Conservation (phyloP, 2,329 filamentous ascomycete species). For the Cytospora paraplurivora region DNA sequence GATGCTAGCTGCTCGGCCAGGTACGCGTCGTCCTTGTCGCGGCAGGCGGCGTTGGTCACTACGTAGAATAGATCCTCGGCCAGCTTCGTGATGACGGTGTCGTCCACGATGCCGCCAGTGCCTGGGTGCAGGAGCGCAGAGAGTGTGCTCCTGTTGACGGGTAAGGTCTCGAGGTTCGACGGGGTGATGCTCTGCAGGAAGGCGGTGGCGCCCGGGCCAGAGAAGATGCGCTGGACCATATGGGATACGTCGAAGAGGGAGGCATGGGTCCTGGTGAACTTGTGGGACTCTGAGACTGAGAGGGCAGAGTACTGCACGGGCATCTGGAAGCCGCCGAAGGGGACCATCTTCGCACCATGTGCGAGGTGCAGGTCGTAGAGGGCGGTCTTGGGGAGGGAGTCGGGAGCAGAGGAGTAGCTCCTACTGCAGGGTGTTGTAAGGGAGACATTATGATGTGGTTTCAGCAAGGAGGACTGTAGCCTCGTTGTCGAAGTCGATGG, state of each 20-base stretch:
- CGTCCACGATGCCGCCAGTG: slow-evolving; percentile 91
- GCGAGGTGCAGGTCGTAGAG: slow-evolving; percentile 51
- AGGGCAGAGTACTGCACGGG: slow-evolving; percentile 83
- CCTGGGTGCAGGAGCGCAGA: slow-evolving; percentile 79
- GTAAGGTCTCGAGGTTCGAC: slow-evolving; percentile 66
- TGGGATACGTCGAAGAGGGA: slow-evolving; percentile 96
- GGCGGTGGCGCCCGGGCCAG: slow-evolving; percentile 74
- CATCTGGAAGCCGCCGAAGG: slow-evolving; percentile 93
- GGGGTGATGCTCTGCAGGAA: slow-evolving; percentile 88
- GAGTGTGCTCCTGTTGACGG: slow-evolving; percentile 72
- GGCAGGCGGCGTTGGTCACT: slow-evolving; percentile 91
- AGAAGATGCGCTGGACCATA: slow-evolving; percentile 90
- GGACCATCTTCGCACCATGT: slow-evolving; percentile 88
- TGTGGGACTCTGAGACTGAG: slow-evolving; percentile 81
- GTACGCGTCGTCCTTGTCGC: slow-evolving; percentile 84
- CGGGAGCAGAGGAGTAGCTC: slow-evolving; percentile 24
- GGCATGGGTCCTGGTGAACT: slow-evolving; percentile 83
- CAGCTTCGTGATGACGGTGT: slow-evolving; percentile 87
- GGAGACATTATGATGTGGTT: background rate
- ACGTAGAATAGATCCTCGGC: slow-evolving; percentile 78
- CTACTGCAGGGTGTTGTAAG: background rate
- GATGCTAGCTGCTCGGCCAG: slow-evolving; percentile 69
- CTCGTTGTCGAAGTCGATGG: background rate
- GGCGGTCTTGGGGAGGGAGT: slow-evolving; percentile 35
- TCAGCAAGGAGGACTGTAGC: background rate